Evolutionary conservation across 2,329 filamentous ascomycete species (phyloP), one percentile per base, ranked within the genome.

Genomic region (Trichoderma brevicompactum): DNA sequence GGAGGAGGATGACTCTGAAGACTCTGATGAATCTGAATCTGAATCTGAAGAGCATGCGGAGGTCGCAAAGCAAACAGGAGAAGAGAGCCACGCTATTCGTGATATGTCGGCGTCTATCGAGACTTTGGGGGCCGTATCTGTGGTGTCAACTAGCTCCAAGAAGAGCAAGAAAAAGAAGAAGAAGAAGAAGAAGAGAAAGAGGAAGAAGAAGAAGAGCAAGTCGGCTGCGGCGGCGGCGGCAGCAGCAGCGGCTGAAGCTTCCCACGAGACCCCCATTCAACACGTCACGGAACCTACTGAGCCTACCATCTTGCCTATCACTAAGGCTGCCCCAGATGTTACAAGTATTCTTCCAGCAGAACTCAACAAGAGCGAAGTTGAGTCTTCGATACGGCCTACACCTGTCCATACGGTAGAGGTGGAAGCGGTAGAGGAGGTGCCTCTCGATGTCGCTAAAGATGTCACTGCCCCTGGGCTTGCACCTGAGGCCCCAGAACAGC

Each of bases 161-260:
- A 68, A 69, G 48, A 68, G 64, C 36, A 66, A 66, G 54, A 65
- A 66, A 32, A 63, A 67, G 34, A 68, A 68, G 32, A 68, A 66
- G 67, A 67, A 68, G 44, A 64, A 32, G n/a, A 52, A 36, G 49
- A 52, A 36, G 49, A 52, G 28, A 23, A 52, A 36, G 32, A 52
- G 15, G n/a, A 52, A 19, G 12, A 61, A 52, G 46, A 62, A 53
- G 46, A 62, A 36, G 48, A 62, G 12, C 44, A 60, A 50, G 32
- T 13, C 56, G 7, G 55, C 40, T 19, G 43, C 19, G 8, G 61
- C 59, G 3, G 59, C 46, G 13, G 48, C 60, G 0, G 59, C 48
- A 52, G 58, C 46, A 17, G 58, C 32, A 49, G 43, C 56, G 9
- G n/a, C 59, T 44, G 58, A 53, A 36, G 10, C 58, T 17, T 53